These are phyloP conservation scores for Pelargonium hybrid DNA, from an alignment of 441 rosid species.

Conservation along the genomic window DNA sequence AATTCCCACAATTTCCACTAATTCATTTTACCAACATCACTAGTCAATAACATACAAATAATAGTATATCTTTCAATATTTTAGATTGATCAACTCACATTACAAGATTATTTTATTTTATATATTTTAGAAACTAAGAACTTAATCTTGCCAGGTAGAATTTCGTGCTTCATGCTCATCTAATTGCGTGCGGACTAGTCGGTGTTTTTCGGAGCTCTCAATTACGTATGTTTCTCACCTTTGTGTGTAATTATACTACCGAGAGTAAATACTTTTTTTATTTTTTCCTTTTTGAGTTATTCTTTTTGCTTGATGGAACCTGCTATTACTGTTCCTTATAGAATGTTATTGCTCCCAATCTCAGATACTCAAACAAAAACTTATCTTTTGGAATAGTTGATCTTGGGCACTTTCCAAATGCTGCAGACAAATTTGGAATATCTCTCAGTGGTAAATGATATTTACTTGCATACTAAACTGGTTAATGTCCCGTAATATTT, in stretches of 20 bases:
- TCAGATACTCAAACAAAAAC: conserved; percentile 72
- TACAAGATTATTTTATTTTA: neutral
- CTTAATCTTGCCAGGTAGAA: conserved; percentile 50
- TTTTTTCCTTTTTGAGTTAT: conserved; percentile 8
- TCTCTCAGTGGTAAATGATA: conserved; percentile 49
- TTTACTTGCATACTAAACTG: neutral
- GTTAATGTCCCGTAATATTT: conserved; percentile 9
- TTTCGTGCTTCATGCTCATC: conserved; percentile 52
- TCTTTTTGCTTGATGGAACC: neutral
- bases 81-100: neutral
- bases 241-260: neutral
- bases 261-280: neutral
- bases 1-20: too few relatives aligned
- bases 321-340: conserved; percentile 2
- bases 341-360: conserved; percentile 12
- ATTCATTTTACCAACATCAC: too few relatives aligned
- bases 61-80: neutral
- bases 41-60: neutral
- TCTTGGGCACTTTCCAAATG: conserved; percentile 82
- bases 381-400: conserved; percentile 74
- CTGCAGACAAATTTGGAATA: conserved; percentile 73
- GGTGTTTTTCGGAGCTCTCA: conserved; percentile 73
- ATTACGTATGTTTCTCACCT: conserved; percentile 33
- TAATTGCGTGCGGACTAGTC: conserved; percentile 55
- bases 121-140: neutral